Base-by-base conservation (phyloP, 768 basidiomycete genomes). In the Lentinus tigrinus region DNA sequence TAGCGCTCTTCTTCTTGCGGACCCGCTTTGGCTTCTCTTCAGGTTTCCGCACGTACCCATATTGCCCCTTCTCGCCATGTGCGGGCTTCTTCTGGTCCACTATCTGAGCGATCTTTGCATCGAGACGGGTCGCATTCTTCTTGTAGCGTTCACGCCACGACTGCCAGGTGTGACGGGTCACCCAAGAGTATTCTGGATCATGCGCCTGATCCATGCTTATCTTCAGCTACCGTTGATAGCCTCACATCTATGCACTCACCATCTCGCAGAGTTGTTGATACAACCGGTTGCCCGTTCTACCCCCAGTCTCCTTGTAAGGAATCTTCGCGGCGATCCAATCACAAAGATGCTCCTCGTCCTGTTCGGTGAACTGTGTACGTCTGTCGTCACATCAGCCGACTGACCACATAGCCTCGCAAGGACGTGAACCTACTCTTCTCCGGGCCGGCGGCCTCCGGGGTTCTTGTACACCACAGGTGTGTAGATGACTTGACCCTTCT, bases 101-200 rank as follows among this genome's bases (percentile, higher is more conserved):
- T 13, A 91, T 84, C 4, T 74, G 74, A 1, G 82, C 71, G 52
- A 93, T 92, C 53, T 82, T 72, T 11, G 66, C 66, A 66, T 93
- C 89, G 37, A 93, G 78, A 10, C 89, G 83, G 7, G 73, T 67
- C 0, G 88, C 75, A 59, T 93, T 88, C 72, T 93, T 93, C 76
- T 93, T 92, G 75, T 93, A 93, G 27, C 91, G 79, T 67, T 93
- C 91, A 26, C 91, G 82, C 91, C 91, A 93, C 16, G 91, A 93
- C 63, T 92, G 89, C 91, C 91, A 93, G 2, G 90, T 91, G 68
- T 93, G 91, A 16, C 90, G 85, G 24, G 76, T 78, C 19, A 91
- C 91, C 91, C 91, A 93, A 0, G 81, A 76, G 65, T 84, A 91
- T 61, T 89, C 88, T 2, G 89, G 85, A 60, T 91, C 87, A 49